Percentiles rank a stretch among this genome's conserved stretches.
Conservation (phyloP, 352 stramenopile genomes). For the Globisporangium rhizosaccharum region DNA sequence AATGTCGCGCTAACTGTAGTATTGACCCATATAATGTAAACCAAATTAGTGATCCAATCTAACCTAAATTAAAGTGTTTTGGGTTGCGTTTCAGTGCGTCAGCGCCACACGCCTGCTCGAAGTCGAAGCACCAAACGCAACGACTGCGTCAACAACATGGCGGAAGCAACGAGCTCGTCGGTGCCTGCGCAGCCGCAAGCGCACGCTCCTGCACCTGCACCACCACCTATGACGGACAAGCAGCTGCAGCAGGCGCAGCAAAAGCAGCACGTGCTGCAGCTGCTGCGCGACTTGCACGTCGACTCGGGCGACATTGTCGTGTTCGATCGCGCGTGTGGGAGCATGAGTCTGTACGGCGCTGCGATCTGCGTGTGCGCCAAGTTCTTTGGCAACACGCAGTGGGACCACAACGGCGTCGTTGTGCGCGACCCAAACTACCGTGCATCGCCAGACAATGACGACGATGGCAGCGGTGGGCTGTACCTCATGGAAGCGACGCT, state of each 20-base stretch:
- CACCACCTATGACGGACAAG: not conserved
- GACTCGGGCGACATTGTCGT: conserved; percentile 79
- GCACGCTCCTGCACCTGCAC: no score
- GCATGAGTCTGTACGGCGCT: conserved; percentile 75
- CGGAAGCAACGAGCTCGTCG: no score
- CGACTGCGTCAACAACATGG: no score
- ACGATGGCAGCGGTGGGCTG: conserved; percentile 30
- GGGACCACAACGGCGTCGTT: conserved; percentile 85
- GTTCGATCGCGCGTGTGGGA: conserved; percentile 72
- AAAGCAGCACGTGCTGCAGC: conserved; percentile 25
- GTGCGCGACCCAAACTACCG: conserved; percentile 34
- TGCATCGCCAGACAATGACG: conserved; percentile 2
- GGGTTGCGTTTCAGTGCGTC: no score
- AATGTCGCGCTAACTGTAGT: no score
- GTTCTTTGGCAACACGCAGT: conserved; percentile 75
- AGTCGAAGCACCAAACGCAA: no score
- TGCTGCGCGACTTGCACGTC: conserved; percentile 46
- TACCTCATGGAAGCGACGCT: conserved; percentile 72
- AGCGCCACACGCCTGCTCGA: no score
- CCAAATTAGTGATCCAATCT: no score
- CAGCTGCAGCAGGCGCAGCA: not conserved
- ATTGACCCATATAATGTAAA: no score
- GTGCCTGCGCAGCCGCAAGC: no score
- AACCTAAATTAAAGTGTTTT: no score
- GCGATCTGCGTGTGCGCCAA: conserved; percentile 78